Conservation (phyloP, 768 basidiomycete genomes). For the Melanogaster broomeanus region DNA sequence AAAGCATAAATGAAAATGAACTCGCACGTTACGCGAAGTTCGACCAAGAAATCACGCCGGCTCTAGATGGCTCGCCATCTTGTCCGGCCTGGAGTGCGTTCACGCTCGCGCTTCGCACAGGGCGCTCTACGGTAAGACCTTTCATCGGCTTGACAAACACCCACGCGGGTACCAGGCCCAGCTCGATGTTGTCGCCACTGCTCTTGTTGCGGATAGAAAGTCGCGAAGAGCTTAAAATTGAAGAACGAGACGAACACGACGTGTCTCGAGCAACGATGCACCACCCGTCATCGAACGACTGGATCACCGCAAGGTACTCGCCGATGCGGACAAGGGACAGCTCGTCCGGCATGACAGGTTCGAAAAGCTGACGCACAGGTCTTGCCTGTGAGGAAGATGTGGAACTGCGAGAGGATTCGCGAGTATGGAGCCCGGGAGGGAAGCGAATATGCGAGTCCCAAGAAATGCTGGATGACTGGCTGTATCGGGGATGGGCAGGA, state of each 20-base stretch:
- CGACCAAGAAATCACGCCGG: slow-evolving; percentile 69
- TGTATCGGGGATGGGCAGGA: slow-evolving; percentile 28
- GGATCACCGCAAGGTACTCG: slow-evolving; percentile 62
- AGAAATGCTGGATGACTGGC: slow-evolving; percentile 32
- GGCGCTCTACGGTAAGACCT: slow-evolving; percentile 61
- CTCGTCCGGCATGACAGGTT: slow-evolving; percentile 75
- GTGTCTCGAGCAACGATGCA: slow-evolving; percentile 65
- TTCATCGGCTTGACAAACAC: slow-evolving; percentile 67
- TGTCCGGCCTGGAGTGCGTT: slow-evolving; percentile 52
- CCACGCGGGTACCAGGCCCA: slow-evolving; percentile 79
- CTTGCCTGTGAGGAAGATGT: slow-evolving; percentile 41
- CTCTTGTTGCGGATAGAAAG: slow-evolving; percentile 11
- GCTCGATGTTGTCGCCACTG: slow-evolving; percentile 48
- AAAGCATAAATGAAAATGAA: neutral
- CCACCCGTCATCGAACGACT: slow-evolving; percentile 81
- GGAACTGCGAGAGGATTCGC: slow-evolving; percentile 5
- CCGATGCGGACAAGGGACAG: slow-evolving; percentile 53
- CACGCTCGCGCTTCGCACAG: slow-evolving; percentile 57
- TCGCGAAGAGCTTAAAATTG: slow-evolving; percentile 40
- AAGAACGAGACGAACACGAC: slow-evolving; percentile 41
- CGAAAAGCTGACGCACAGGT: slow-evolving; percentile 65
- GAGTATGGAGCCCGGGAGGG: slow-evolving; percentile 10
- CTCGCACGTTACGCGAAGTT: slow-evolving; percentile 43
- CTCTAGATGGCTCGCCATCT: slow-evolving; percentile 35
- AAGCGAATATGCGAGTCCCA: slow-evolving; percentile 38